Base-by-base conservation (phyloP, 2,329 filamentous ascomycete genomes). In the Colletotrichum limetticola region DNA sequence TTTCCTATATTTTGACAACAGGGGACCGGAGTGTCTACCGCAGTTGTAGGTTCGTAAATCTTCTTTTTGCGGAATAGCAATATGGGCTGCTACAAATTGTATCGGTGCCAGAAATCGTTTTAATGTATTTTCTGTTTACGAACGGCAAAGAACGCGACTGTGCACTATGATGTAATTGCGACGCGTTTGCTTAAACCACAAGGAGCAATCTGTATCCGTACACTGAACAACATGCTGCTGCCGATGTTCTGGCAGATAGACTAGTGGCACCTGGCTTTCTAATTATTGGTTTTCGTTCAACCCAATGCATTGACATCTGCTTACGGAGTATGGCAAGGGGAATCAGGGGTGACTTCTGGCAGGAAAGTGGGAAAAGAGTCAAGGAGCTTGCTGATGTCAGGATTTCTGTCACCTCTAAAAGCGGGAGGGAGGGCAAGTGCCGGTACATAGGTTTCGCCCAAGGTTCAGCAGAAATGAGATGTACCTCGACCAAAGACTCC, bases 341-440 rank as follows among this genome's bases (percentile, higher is more conserved):
- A 59, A 30, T n/a, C 55, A 66, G 67, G 66, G 61, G 61, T 37
- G 53, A 19, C 7, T 49, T 59, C 22, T 37, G 7, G 55, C 22
- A 30, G 58, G 37, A 52, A 56, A 24, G 65, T n/a, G 56, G 56
- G 28, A 58, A 22, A 8, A 16, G 58, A 63, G 8, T 24, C 22
- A 16, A 68, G 49, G 57, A 22, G 24, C 14, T 24, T 19, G 22
- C 55, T 28, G 37, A 42, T 57, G 55, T 19, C 55, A 26, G 9
- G 24, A 26, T 52, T 16, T 8, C n/a, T 24, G 53, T 65, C 19
- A 28, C 52, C 65, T 30, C 59, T 42, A 49, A 30, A 19, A 28
- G 16, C 24, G 28, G 28, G 60, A 53, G 14, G 28, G 42, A 49
- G 19, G 19, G 42, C 42, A 19, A n/a, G 16, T 8, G 42, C 26